These are phyloP conservation scores for Talaromyces islandicus DNA, from an alignment of 2,329 filamentous ascomycete species.

Conservation along the genomic window DNA sequence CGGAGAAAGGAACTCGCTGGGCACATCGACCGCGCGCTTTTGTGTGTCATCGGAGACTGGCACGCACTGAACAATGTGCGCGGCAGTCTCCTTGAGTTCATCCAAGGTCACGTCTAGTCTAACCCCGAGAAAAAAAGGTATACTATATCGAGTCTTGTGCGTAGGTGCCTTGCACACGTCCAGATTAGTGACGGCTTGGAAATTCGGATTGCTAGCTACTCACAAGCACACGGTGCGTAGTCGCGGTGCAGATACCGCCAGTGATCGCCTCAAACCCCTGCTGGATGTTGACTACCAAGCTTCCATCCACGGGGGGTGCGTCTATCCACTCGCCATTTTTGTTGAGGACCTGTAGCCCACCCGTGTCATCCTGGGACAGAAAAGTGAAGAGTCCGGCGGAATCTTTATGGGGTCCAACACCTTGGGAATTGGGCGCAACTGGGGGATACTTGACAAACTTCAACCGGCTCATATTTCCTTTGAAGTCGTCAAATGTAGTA, in stretches of 20 bases:
- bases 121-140: constrained; percentile 54
- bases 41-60: constrained; percentile 24
- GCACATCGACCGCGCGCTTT: constrained; percentile 28
- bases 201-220: constrained; percentile 32
- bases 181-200: no score
- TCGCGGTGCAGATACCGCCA: constrained; percentile 44
- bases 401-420: constrained; percentile 55
- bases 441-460: constrained; percentile 54
- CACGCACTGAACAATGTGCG: constrained; percentile 25
- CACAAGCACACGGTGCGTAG: constrained; percentile 39
- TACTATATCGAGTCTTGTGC: constrained; percentile 33
- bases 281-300: constrained; percentile 47
- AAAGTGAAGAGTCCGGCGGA: constrained; percentile 39
- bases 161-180: constrained; percentile 32
- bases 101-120: constrained; percentile 46
- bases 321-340: constrained; percentile 38
- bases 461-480: constrained; percentile 44
- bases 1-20: constrained; percentile 31
- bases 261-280: constrained; percentile 42
- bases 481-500: constrained; percentile 46
- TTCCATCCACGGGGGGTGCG: constrained; percentile 24
- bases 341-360: constrained; percentile 23
- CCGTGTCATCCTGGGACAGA: background rate
- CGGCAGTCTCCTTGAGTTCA: constrained; percentile 23
- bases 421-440: constrained; percentile 36